Percentiles rank a stretch among this genome's conserved stretches.
These are phyloP conservation scores for Closterium sp. DNA, from an alignment of 139 green algal genomes.

Conservation along the genomic window DNA sequence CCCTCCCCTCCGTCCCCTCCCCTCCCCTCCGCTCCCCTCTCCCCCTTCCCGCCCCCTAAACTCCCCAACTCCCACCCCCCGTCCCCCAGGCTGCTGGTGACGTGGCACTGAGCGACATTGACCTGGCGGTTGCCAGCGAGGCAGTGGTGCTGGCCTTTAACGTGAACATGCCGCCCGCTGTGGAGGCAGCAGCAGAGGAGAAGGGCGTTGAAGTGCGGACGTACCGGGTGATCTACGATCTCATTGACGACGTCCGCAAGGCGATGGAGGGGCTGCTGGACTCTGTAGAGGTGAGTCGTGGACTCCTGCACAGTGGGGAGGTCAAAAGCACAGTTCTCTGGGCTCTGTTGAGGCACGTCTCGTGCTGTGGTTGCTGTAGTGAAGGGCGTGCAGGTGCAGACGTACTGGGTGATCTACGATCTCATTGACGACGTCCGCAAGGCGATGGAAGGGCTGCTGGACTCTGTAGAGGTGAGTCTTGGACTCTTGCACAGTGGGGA, in stretches of 20 bases:
- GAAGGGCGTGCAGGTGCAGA: conserved; percentile 60
- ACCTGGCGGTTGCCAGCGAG: conserved; percentile 79
- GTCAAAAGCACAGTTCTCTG: too few species aligned
- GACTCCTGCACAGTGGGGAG: too few species aligned
- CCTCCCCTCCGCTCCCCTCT: neutral
- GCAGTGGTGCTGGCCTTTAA: conserved; percentile 65
- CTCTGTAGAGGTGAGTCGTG: conserved; percentile 76
- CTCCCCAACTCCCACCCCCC: too few species aligned
- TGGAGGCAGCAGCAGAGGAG: conserved; percentile 28
- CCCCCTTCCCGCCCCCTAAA: neutral
- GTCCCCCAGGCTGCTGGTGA: conserved; percentile 62
- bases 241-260: conserved; percentile 91
- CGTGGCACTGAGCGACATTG: conserved; percentile 81
- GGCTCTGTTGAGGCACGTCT: too few species aligned
- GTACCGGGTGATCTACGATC: conserved; percentile 93
- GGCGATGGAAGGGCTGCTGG: conserved; percentile 93
- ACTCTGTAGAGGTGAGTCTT: conserved; percentile 75
- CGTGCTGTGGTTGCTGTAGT: conserved; percentile 17
- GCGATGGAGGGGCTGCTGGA: conserved; percentile 93
- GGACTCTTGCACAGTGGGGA: too few species aligned
- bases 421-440: conserved; percentile 92
- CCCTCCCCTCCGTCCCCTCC: too few species aligned
- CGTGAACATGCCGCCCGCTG: conserved; percentile 6
- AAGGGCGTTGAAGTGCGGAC: conserved; percentile 62
- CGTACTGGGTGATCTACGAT: conserved; percentile 93